Percentiles rank a stretch among this genome's conserved stretches.
phyloP scores from a whole-genome alignment of 2,329 filamentous ascomycete species.

The Colletotrichum sp. region DNA sequence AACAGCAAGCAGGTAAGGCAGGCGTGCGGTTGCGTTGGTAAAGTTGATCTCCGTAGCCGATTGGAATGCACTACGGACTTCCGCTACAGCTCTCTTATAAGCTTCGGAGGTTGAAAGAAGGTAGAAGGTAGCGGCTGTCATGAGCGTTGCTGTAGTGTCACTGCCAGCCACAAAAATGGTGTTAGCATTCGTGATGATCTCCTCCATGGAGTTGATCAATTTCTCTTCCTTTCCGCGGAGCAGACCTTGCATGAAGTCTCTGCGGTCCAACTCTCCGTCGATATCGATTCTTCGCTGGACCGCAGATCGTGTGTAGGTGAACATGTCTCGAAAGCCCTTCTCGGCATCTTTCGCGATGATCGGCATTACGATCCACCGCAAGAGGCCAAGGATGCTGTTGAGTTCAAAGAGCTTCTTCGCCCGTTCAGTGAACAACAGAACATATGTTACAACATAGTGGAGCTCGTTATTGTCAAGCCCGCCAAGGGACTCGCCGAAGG shows the following conservation, averaged over 20 bases:
- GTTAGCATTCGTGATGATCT: background rate
- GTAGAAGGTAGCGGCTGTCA: conserved; percentile 24
- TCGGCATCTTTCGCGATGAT: background rate
- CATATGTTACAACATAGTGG: conserved; percentile 26
- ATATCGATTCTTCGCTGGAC: conserved; percentile 10
- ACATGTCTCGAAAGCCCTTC: background rate
- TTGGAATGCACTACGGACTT: conserved; percentile 39
- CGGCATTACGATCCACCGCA: background rate
- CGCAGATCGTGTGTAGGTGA: background rate
- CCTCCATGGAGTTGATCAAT: background rate
- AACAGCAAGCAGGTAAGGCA: conserved; percentile 23
- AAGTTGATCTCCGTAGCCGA: conserved; percentile 39
- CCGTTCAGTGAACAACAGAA: conserved; percentile 22
- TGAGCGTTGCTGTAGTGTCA: conserved; percentile 35
- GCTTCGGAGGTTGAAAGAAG: background rate
- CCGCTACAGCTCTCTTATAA: conserved; percentile 30
- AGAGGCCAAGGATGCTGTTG: background rate
- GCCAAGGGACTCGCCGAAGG: conserved; percentile 30
- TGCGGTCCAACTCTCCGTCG: background rate
- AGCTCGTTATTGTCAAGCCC: conserved; percentile 25
- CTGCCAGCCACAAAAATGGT: conserved; percentile 29
- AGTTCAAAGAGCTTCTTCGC: conserved; percentile 3
- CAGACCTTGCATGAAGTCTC: conserved; percentile 22
- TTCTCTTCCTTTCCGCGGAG: conserved; percentile 4
- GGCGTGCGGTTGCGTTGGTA: conserved; percentile 27